Evolutionary conservation across 768 basidiomycete genomes (phyloP), one percentile per base, ranked within the genome.

Genomic region (Peribolospora kevripleyi): DNA sequence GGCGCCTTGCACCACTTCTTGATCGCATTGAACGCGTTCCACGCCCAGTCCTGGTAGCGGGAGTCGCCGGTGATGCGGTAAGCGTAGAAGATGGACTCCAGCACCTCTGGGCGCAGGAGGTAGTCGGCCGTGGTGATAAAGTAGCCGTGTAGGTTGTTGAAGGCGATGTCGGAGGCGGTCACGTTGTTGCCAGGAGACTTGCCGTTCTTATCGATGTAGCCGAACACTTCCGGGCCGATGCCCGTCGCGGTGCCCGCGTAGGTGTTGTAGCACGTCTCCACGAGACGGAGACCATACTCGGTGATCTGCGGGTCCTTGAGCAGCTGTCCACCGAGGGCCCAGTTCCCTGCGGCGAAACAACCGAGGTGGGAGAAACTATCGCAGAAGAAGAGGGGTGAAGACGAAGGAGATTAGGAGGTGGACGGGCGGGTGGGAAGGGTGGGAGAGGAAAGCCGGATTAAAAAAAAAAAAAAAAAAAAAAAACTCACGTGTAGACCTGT

Each of bases 11-110:
- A 43, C 13, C 38, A 40, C 37, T 53, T 46, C 25, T 38, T 53
- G n/a, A 53, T 37, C 6, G 41, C 43, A 42, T 45, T 5, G 45
- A 53, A 53, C 6, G 52, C 52, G 5, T 9, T 45, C 52, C 52
- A 53, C 6, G 46, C 52, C 39, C 52, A 10, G 43, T 53, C 52
- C 40, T 42, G 51, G 41, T 43, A 52, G 7, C 42, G 14, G 7
- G 5, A 6, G 42, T 53, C 37, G 6, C 52, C 52, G 8, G 52
- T 53, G 41, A 46, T 46, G 37, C 52, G 9, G 43, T 45, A 53
- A 7, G 52, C 52, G 45, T 53, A 53, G 52, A 53, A 53, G 42
- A 53, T 46, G 41, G 42, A 45, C 45, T 52, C 51, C 13, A 52
- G 41, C 8, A 52, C 51, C 40, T 52, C 51, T 43, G 51, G 51